phyloP scores from a whole-genome alignment of 2,329 filamentous ascomycete species.

The Aschersonia sp. region DNA sequence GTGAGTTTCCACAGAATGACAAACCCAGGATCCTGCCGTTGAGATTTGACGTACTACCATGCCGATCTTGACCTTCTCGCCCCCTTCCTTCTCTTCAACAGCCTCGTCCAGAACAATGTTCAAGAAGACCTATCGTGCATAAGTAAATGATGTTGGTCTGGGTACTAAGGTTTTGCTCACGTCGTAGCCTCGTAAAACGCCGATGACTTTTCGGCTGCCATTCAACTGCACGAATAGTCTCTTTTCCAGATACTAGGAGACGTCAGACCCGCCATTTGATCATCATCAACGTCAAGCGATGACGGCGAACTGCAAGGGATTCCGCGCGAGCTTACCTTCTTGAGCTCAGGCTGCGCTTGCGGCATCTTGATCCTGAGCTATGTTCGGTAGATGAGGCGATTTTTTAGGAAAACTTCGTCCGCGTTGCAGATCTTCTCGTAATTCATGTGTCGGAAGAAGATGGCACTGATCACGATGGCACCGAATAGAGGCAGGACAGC shows the following conservation, averaged over 20 bases:
- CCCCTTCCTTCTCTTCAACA: conserved; percentile 82
- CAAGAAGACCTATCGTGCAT: conserved; percentile 62
- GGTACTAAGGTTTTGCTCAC: conserved; percentile 36
- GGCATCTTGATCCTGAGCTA: conserved; percentile 54
- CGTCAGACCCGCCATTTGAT: conserved; percentile 8
- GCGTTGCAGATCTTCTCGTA: no score
- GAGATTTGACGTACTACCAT: conserved; percentile 59
- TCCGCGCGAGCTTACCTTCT: conserved; percentile 53
- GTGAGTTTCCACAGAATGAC: conserved; percentile 10
- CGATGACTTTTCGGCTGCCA: conserved; percentile 93
- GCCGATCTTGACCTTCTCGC: conserved; percentile 79
- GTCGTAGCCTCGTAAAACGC: conserved; percentile 89
- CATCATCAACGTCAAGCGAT: background rate
- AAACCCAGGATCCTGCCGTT: background rate
- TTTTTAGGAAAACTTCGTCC: background rate
- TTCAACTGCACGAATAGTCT: conserved; percentile 95
- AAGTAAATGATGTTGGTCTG: background rate
- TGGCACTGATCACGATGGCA: no score
- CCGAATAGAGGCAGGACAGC: no score
- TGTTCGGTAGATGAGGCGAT: background rate
- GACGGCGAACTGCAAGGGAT: background rate
- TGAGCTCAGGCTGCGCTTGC: conserved; percentile 96
- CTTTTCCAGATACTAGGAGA: conserved; percentile 88
- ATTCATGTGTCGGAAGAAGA: no score
- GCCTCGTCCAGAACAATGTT: conserved; percentile 98